A percentile compares a stretch with the other conserved stretches of the same genome.
Conservation (phyloP, 805 yeast genomes). For the Cyberlindnera xishuangbannaensis region DNA sequence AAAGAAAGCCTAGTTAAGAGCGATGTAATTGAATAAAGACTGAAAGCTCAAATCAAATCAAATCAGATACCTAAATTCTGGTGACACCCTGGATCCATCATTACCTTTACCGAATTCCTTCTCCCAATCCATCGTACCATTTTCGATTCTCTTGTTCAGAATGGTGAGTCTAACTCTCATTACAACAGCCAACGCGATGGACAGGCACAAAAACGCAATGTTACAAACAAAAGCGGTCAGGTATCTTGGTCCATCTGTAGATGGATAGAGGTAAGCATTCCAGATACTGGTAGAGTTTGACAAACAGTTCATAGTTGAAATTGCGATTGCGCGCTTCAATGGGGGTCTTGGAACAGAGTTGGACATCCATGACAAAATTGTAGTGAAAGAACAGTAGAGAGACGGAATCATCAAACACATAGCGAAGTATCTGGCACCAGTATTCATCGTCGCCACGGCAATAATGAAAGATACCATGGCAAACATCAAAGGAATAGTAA, state of each 20-base stretch:
- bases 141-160: slow-evolving; percentile 37
- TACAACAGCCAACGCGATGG: slow-evolving; percentile 35
- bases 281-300: slow-evolving; percentile 53
- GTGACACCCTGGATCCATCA: slow-evolving; percentile 36
- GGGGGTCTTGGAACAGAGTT: slow-evolving; percentile 54
- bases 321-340: slow-evolving; percentile 50
- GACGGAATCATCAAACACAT: slow-evolving; percentile 57
- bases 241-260: slow-evolving; percentile 40
- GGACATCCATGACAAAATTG: slow-evolving; percentile 50
- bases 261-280: slow-evolving; percentile 47
- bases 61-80: slow-evolving; percentile 40
- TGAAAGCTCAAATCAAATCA: too few species aligned
- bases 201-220: slow-evolving; percentile 38
- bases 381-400: slow-evolving; percentile 47
- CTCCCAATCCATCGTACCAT: slow-evolving; percentile 46
- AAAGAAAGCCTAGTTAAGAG: too few species aligned
- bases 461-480: slow-evolving; percentile 43
- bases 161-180: slow-evolving; percentile 33
- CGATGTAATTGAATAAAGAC: too few species aligned
- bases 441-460: slow-evolving; percentile 43
- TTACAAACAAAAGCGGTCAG: slow-evolving; percentile 42
- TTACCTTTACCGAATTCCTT: slow-evolving; percentile 38
- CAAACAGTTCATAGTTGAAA: slow-evolving; percentile 51
- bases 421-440: slow-evolving; percentile 53
- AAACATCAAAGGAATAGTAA: slow-evolving; percentile 35